A percentile compares a stretch with the other conserved stretches of the same genome.
phyloP scores from a whole-genome alignment of 495 filamentous ascomycete species.

The Tetracladium marchalianum region DNA sequence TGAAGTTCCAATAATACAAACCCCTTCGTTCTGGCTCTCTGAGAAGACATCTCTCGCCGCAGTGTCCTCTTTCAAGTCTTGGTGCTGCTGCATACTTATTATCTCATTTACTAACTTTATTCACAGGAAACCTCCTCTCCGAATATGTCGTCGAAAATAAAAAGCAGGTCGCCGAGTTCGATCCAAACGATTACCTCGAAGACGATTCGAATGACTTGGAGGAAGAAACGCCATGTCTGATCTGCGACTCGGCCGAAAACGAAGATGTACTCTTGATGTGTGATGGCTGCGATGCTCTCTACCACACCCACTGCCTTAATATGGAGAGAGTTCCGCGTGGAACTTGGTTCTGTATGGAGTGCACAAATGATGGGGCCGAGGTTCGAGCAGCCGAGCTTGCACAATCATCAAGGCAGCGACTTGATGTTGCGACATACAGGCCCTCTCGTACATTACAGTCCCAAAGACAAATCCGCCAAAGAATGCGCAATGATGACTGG shows the following conservation, averaged over 20 bases:
- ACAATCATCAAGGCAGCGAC: conserved; percentile 15
- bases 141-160: conserved; percentile 80
- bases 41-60: background rate
- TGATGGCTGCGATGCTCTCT: conserved; percentile 74
- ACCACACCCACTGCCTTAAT: conserved; percentile 82
- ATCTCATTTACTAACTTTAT: conserved; percentile 21
- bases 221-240: conserved; percentile 59
- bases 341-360: conserved; percentile 79
- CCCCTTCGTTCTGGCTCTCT: too few relatives aligned
- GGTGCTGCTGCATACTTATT: too few relatives aligned
- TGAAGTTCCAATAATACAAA: background rate
- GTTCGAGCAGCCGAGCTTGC: conserved; percentile 27
- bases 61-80: background rate
- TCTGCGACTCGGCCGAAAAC: conserved; percentile 66
- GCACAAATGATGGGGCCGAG: conserved; percentile 45
- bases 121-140: conserved; percentile 60
- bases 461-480: conserved; percentile 34
- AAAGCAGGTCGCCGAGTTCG: conserved; percentile 80
- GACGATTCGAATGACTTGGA: conserved; percentile 58
- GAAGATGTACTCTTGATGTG: conserved; percentile 78
- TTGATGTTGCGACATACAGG: background rate
- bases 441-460: conserved; percentile 37
- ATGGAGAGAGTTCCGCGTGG: conserved; percentile 61
- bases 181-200: conserved; percentile 67
- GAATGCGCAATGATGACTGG: conserved; percentile 41